Conservation (phyloP, 129 eudicot genomes). For the Silybum marianum region DNA sequence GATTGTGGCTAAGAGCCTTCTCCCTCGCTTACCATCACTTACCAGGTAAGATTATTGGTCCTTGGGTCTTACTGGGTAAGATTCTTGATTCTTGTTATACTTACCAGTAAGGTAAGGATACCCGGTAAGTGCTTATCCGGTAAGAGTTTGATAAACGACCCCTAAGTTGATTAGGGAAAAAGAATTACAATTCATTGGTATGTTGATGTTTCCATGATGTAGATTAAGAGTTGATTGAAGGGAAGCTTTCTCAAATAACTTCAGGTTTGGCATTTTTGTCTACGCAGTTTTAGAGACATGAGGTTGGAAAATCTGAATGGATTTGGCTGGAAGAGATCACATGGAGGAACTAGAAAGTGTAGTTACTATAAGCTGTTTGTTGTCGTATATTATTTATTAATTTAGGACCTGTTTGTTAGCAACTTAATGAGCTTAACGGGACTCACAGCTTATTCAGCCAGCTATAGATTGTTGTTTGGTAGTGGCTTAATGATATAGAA, state of each 20-base stretch:
- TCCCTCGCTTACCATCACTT: no score
- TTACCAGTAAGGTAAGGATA: no score
- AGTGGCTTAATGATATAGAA: no score
- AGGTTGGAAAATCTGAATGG: background rate
- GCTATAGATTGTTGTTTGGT: no score
- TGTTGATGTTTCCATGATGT: constrained; percentile 11
- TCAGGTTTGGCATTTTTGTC: constrained; percentile 5
- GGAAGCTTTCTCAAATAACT: constrained; percentile 12
- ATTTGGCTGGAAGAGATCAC: background rate
- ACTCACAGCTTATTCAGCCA: no score
- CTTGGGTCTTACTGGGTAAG: no score
- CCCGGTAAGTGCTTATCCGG: no score
- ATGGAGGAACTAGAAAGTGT: background rate
- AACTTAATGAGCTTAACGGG: no score
- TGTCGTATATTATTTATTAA: background rate
- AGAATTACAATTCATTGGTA: background rate
- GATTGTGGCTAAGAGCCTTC: no score
- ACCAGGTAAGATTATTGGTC: no score
- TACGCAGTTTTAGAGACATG: constrained; percentile 7
- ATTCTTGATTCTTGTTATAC: no score
- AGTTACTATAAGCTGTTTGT: background rate
- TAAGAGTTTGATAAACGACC: no score
- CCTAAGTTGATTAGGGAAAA: background rate
- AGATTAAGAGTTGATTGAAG: constrained; percentile 8
- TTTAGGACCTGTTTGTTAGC: background rate